Conservation (phyloP, 768 basidiomycete genomes). For the Pleurotus salmoneostramineus region DNA sequence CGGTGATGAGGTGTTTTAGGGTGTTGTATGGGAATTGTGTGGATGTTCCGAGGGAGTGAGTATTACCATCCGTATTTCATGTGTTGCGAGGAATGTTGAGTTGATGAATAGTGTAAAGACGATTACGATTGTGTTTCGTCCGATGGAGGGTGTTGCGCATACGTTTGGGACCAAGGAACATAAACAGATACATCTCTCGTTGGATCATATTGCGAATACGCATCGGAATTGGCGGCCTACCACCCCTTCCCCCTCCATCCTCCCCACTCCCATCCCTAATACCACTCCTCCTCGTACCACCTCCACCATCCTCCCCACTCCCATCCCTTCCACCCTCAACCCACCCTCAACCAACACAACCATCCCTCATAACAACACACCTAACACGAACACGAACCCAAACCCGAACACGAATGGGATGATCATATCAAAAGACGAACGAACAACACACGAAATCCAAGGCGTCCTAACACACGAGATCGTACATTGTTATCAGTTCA, state of each 20-base stretch:
- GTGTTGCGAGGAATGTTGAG: not conserved
- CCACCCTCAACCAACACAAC: too few relatives aligned
- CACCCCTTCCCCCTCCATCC: too few relatives aligned
- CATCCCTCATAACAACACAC: too few relatives aligned
- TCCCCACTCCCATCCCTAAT: too few relatives aligned
- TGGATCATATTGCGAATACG: constrained; percentile 52
- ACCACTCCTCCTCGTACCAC: too few relatives aligned
- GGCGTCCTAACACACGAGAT: constrained; percentile 67
- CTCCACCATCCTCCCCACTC: too few relatives aligned
- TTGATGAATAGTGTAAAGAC: constrained; percentile 38
- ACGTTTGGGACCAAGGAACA: constrained; percentile 49
- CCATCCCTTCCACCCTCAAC: too few relatives aligned
- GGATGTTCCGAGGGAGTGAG: constrained; percentile 33
- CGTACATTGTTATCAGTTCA: constrained; percentile 77
- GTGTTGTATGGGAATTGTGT: constrained; percentile 35
- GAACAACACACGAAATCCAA: constrained; percentile 55
- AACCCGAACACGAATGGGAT: too few relatives aligned
- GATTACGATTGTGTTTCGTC: constrained; percentile 56
- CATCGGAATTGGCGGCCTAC: too few relatives aligned
- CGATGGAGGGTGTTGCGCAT: constrained; percentile 70
- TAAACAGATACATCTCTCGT: constrained; percentile 76
- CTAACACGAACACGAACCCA: too few relatives aligned
- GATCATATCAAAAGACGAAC: constrained; percentile 16
- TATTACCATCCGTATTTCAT: constrained; percentile 5
- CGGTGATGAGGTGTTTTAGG: constrained; percentile 47